Percentiles rank a stretch among this genome's conserved stretches.
These are phyloP conservation scores for Boletus rufocinnamomeus DNA, from an alignment of 768 basidiomycete genomes.

Conservation along the genomic window DNA sequence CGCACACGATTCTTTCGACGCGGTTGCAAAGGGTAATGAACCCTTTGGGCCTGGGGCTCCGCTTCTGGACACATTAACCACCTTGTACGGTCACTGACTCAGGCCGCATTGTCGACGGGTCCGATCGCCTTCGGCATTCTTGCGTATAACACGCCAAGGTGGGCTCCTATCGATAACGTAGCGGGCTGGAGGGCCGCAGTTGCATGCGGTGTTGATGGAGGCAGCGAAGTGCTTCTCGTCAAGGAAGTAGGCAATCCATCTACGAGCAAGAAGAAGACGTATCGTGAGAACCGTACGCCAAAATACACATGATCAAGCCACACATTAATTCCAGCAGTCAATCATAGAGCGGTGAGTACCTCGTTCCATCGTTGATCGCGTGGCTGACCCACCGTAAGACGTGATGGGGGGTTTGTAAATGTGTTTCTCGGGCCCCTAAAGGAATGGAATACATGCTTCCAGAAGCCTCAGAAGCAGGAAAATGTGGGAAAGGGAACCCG, in stretches of 20 bases:
- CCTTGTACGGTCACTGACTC: too few species aligned
- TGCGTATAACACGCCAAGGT: background rate
- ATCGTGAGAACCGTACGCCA: background rate
- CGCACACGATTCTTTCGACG: background rate
- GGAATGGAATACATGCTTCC: conserved; percentile 2
- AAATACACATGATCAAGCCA: background rate
- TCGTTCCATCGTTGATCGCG: conserved; percentile 6
- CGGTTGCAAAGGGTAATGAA: background rate
- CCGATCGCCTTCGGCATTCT: background rate
- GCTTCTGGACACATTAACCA: background rate
- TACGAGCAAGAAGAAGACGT: background rate
- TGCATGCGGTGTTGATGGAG: background rate
- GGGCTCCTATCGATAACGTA: too few species aligned
- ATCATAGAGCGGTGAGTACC: background rate
- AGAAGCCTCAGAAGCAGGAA: conserved; percentile 4
- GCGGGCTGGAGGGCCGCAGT: background rate
- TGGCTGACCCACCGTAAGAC: background rate
- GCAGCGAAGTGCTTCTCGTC: too few species aligned
- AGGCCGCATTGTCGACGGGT: background rate
- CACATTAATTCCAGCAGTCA: background rate
- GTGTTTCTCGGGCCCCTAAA: conserved; percentile 1
- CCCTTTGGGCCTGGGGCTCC: background rate
- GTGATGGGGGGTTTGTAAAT: background rate
- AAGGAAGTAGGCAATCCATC: background rate
- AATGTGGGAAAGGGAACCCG: background rate